A percentile compares a stretch with the other conserved stretches of the same genome.
phyloP scores from a whole-genome alignment of 106 monocot species.

The Dactylorhiza incarnata region DNA sequence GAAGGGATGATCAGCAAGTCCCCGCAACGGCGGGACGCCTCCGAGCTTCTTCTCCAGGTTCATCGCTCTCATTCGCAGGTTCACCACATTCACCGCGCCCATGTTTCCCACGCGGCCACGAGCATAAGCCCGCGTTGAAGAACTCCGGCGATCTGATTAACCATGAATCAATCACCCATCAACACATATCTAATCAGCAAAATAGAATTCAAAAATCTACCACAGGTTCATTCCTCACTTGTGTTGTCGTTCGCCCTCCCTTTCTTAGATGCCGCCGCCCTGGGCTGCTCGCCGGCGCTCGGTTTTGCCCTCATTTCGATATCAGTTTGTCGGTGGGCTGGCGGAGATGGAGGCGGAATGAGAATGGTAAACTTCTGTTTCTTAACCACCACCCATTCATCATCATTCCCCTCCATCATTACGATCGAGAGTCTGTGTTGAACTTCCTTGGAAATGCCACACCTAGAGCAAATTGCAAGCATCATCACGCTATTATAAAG shows the following conservation, averaged over 20 bases:
- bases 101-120: not conserved
- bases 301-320: not conserved
- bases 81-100: conserved; percentile 25
- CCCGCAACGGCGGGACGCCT: conserved; percentile 16
- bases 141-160: not conserved
- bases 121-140: not conserved
- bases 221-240: not conserved
- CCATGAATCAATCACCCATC: not conserved
- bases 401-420: conserved; percentile 28
- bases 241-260: too few relatives aligned
- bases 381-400: conserved; percentile 69
- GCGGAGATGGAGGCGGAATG: conserved; percentile 51
- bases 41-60: conserved; percentile 41
- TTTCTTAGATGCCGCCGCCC: not conserved
- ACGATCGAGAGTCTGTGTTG: not conserved
- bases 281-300: conserved; percentile 8
- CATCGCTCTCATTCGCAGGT: conserved; percentile 28
- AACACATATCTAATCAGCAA: not conserved
- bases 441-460: too few relatives aligned
- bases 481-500: too few relatives aligned
- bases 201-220: not conserved
- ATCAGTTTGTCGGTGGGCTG: not conserved
- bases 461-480: too few relatives aligned
- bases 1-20: conserved; percentile 22
- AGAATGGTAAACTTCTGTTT: conserved; percentile 55